A percentile compares a stretch with the other conserved stretches of the same genome.
These are phyloP conservation scores for Stephanodiscus triporus DNA, from an alignment of 108 stramenopile species.

Conservation along the genomic window DNA sequence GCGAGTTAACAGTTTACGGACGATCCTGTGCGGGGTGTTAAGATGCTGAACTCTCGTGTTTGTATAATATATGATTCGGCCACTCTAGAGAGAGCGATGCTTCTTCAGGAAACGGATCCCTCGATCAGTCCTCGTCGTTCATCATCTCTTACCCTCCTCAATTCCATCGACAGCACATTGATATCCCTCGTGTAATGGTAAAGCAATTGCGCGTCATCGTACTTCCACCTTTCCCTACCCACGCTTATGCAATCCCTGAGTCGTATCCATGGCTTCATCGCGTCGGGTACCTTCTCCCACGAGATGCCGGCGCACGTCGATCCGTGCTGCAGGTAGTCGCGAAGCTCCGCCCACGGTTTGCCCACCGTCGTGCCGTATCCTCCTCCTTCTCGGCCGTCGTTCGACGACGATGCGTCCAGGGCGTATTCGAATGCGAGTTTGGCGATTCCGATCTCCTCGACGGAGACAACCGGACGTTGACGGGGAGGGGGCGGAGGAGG, in stretches of 20 bases:
- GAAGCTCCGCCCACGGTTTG: slow-evolving; percentile 39
- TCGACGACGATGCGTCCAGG: not conserved
- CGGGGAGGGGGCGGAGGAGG: slow-evolving; percentile 32
- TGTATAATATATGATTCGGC: no score
- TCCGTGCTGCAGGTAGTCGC: slow-evolving; percentile 31
- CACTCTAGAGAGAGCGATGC: no score
- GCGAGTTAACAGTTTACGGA: no score
- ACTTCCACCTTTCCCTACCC: slow-evolving; percentile 44
- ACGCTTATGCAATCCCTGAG: slow-evolving; percentile 47
- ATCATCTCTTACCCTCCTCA: slow-evolving; percentile 9
- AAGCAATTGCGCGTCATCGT: slow-evolving; percentile 48
- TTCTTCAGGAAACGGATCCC: no score
- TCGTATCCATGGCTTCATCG: slow-evolving; percentile 56
- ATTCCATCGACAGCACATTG: slow-evolving; percentile 28
- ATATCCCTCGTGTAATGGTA: slow-evolving; percentile 64
- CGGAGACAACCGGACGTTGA: slow-evolving; percentile 34
- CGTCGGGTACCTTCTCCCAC: slow-evolving; percentile 36
- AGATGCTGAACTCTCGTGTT: not conserved
- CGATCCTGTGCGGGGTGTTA: not conserved
- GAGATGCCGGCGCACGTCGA: slow-evolving; percentile 31
- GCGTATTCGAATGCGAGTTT: slow-evolving; percentile 43
- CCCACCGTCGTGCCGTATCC: slow-evolving; percentile 35
- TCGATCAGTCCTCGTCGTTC: no score
- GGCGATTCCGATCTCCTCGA: slow-evolving; percentile 36
- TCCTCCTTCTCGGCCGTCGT: not conserved